Percentiles rank a stretch among this genome's conserved stretches.
phyloP scores from a whole-genome alignment of 2,329 filamentous ascomycete genomes.

The Ophiocordyceps sinensis region DNA sequence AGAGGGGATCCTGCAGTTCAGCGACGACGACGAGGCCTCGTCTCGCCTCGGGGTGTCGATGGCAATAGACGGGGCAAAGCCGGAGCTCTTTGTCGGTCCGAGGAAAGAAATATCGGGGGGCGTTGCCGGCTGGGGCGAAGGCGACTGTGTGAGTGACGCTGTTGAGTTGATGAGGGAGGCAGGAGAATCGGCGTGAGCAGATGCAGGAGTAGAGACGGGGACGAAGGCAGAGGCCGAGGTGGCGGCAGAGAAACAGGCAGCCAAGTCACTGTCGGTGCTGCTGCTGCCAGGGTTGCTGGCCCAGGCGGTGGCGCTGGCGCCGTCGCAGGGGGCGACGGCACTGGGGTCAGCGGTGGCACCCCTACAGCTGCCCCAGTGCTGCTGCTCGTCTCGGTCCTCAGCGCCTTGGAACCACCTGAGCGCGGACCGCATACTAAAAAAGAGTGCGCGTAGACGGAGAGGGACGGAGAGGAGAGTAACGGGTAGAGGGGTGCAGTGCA shows the following conservation, averaged over 20 bases:
- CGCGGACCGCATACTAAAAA: slow-evolving; percentile 5
- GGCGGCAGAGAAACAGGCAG: slow-evolving; percentile 4
- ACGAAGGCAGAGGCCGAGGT: slow-evolving; percentile 1
- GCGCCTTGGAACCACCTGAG: slow-evolving; percentile 15
- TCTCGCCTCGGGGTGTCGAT: slow-evolving; percentile 1
- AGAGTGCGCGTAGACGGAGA: neutral
- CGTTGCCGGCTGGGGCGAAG: slow-evolving; percentile 21
- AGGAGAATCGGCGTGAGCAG: slow-evolving; percentile 17
- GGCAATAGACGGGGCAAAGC: neutral
- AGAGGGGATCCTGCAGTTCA: slow-evolving; percentile 10
- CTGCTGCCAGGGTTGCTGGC: slow-evolving; percentile 2
- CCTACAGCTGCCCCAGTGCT: neutral
- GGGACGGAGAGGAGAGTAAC: neutral
- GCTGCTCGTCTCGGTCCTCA: slow-evolving; percentile 8
- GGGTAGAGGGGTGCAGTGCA: too few relatives aligned
- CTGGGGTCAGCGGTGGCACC: neutral
- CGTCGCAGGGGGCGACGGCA: neutral
- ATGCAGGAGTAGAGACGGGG: slow-evolving; percentile 7
- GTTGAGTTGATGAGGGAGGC: slow-evolving; percentile 16
- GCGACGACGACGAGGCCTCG: slow-evolving; percentile 10
- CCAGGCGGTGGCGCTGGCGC: slow-evolving; percentile 2
- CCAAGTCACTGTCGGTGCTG: slow-evolving; percentile 4
- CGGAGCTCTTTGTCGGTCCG: slow-evolving; percentile 3
- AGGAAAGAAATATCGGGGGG: slow-evolving; percentile 11
- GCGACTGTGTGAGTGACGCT: slow-evolving; percentile 19